These are phyloP conservation scores for Ophiostoma pallidulum DNA, from an alignment of 2,329 filamentous ascomycete species.

Conservation along the genomic window DNA sequence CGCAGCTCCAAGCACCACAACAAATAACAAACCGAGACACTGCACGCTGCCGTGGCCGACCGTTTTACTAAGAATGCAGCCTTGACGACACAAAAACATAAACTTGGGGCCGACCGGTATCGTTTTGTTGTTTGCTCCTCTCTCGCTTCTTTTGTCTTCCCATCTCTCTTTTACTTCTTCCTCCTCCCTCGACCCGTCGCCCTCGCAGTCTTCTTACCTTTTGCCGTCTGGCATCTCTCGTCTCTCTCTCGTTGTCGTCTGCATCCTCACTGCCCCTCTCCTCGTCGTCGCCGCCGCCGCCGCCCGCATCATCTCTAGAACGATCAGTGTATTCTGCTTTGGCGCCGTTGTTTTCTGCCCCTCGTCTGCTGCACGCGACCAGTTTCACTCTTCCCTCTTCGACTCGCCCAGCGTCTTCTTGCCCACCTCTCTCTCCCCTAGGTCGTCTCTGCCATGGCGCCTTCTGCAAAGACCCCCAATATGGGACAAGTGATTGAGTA, in stretches of 20 bases:
- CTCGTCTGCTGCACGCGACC: conserved; percentile 8
- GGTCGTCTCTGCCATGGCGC: conserved; percentile 33
- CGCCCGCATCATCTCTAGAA: not conserved
- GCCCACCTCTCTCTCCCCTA: not conserved
- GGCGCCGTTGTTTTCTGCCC: not conserved
- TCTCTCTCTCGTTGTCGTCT: not conserved
- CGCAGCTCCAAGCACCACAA: conserved; percentile 1
- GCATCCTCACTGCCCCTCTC: not conserved
- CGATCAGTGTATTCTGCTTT: not conserved
- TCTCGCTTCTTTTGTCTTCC: not conserved
- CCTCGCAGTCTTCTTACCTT: not conserved
- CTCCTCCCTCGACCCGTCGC: not conserved
- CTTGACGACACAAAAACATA: conserved; percentile 10
- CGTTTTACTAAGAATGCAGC: conserved; percentile 11
- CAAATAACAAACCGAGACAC: conserved; percentile 7
- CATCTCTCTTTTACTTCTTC: not conserved
- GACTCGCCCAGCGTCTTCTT: not conserved
- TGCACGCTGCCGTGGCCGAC: too few relatives aligned
- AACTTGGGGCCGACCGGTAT: not conserved
- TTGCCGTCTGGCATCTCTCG: conserved; percentile 1
- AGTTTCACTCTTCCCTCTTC: not conserved
- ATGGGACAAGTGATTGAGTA: conserved; percentile 92
- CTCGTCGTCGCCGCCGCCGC: not conserved
- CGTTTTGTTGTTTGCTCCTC: not conserved
- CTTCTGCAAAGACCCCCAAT: conserved; percentile 44